These are phyloP conservation scores for Kodamaea laetipori DNA, from an alignment of 805 yeast species.

Conservation along the genomic window DNA sequence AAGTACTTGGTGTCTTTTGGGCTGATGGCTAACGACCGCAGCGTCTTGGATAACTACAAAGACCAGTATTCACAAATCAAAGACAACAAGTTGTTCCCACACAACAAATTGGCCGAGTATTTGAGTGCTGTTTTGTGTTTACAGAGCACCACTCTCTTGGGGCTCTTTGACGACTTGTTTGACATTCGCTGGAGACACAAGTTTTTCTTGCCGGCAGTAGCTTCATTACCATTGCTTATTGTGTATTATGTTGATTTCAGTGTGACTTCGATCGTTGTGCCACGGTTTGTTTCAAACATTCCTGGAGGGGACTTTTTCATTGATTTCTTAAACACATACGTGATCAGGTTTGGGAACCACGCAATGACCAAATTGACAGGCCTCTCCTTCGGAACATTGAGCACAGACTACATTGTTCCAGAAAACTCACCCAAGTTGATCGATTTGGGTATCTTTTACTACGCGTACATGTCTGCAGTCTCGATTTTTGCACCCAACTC, in stretches of 20 bases:
- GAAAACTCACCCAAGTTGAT: conserved; percentile 49
- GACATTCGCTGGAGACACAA: conserved; percentile 98
- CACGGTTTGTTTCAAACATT: conserved; percentile 56
- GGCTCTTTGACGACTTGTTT: conserved; percentile 91
- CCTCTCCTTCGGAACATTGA: conserved; percentile 39
- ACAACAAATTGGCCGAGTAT: conserved; percentile 79
- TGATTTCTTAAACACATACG: conserved; percentile 18
- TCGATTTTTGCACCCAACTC: conserved; percentile 96
- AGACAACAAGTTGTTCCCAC: conserved; percentile 60
- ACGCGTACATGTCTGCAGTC: conserved; percentile 85
- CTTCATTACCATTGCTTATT: conserved; percentile 84
- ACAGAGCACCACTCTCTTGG: conserved; percentile 80
- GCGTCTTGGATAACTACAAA: conserved; percentile 33
- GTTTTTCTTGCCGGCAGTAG: conserved; percentile 92
- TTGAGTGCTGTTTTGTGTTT: conserved; percentile 82
- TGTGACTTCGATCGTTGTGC: conserved; percentile 83
- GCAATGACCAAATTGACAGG: conserved; percentile 37
- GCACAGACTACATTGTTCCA: conserved; percentile 36
- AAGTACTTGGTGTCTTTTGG: conserved; percentile 61
- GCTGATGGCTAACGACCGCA: conserved; percentile 37
- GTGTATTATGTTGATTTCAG: conserved; percentile 95
- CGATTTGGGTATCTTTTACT: conserved; percentile 80
- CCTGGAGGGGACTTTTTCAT: conserved; percentile 31
- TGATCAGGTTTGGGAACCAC: conserved; percentile 34
- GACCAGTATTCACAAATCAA: conserved; percentile 37